Conservation (phyloP, 2,329 filamentous ascomycete species). For the Colletotrichum tropicale region DNA sequence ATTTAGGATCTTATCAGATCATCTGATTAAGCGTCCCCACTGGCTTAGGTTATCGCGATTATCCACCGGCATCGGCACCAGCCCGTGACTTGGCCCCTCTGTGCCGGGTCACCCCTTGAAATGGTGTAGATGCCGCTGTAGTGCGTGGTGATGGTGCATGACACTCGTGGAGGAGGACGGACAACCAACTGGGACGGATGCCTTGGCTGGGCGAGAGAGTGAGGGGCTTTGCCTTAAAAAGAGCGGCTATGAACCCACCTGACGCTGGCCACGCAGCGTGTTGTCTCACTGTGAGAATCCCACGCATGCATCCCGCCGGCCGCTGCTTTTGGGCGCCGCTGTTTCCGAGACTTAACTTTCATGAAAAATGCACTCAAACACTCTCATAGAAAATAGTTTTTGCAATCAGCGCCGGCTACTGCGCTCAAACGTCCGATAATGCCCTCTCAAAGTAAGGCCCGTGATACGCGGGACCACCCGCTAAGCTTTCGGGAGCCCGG, state of each 20-base stretch:
- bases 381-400: neutral
- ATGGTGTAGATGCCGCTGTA: neutral
- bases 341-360: neutral
- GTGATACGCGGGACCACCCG: neutral
- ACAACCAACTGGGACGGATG: neutral
- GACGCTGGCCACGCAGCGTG: neutral
- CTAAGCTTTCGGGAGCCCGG: neutral
- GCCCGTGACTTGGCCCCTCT: neutral
- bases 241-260: neutral
- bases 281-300: neutral
- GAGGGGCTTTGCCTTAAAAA: neutral
- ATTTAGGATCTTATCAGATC: conserved; percentile 23
- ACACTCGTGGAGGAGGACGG: neutral
- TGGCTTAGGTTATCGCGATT: conserved; percentile 2
- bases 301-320: neutral
- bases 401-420: neutral
- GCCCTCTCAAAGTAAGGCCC: neutral
- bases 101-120: neutral
- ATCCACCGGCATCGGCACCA: conserved; percentile 16
- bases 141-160: neutral
- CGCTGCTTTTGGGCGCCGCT: neutral
- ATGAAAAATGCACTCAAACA: neutral
- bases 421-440: neutral
- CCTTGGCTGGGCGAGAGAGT: neutral
- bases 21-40: conserved; percentile 16